phyloP scores from a whole-genome alignment of 2,329 filamentous ascomycete genomes.

The Lasiodiplodia theobromae region DNA sequence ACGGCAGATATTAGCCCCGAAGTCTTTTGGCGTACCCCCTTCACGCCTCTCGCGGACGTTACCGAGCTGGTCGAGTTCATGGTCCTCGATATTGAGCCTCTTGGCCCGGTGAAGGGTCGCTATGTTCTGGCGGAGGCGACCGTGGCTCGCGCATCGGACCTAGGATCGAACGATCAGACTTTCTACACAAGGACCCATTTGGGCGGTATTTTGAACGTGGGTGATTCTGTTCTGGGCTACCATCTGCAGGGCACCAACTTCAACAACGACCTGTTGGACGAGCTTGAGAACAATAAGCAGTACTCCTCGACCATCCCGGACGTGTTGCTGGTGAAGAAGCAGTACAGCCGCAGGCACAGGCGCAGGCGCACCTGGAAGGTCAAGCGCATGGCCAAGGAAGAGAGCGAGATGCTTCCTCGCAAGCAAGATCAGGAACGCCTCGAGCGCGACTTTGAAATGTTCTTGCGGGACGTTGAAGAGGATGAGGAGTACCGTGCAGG shows the following conservation, averaged over 20 bases:
- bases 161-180: slow-evolving; percentile 83
- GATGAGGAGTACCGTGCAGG: slow-evolving; percentile 86
- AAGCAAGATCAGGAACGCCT: slow-evolving; percentile 87
- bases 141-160: slow-evolving; percentile 83
- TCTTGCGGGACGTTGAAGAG: slow-evolving; percentile 95
- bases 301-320: slow-evolving; percentile 85
- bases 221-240: slow-evolving; percentile 95
- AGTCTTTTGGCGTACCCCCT: slow-evolving; percentile 91
- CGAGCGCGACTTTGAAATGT: slow-evolving; percentile 95
- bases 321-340: slow-evolving; percentile 95
- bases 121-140: slow-evolving; percentile 87
- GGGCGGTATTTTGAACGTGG: slow-evolving; percentile 81
- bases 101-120: slow-evolving; percentile 77
- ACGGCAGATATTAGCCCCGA: slow-evolving; percentile 82
- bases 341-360: slow-evolving; percentile 87
- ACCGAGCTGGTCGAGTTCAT: slow-evolving; percentile 90
- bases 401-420: slow-evolving; percentile 84
- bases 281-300: slow-evolving; percentile 77
- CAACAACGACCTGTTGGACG: slow-evolving; percentile 87
- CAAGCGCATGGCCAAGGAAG: slow-evolving; percentile 90
- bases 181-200: slow-evolving; percentile 93
- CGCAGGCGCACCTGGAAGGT: slow-evolving; percentile 84
- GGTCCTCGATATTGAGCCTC: slow-evolving; percentile 89
- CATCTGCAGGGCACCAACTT: slow-evolving; percentile 88
- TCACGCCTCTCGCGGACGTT: slow-evolving; percentile 82